Evolutionary conservation across 1,284 basidiomycete species (phyloP), one percentile per base, ranked within the genome.

Genomic region (Megacollybia platyphylla): DNA sequence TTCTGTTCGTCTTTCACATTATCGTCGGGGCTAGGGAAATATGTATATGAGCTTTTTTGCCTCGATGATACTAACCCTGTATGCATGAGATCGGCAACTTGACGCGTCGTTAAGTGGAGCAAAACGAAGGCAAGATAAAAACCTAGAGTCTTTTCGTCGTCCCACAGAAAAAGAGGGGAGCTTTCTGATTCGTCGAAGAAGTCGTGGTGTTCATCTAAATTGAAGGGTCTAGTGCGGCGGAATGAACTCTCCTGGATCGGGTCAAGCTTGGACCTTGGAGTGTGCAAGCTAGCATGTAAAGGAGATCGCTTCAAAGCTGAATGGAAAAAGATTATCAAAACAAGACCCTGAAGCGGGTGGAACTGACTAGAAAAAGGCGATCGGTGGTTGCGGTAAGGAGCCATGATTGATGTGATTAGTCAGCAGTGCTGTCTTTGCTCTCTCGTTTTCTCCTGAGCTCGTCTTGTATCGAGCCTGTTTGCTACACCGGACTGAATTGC

Each of bases 1-100:
- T 65, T 58, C 41, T 67, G 61, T 28, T 64, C 48, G 26, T 48
- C 46, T 15, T 44, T 46, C n/a, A 44, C 43, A 37, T 52, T 46
- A 15, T 45, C 39, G 11, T 41, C 31, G n/a, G 42, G 9, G 27
- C 11, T 34, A 32, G 35, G 34, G 35, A 5, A 15, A 10, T 9
- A 9, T 26, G 17, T 26, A 36, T 31, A 20, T 13, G 39, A 26
- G 40, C 39, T 36, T 7, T 24, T 27, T 43, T 18, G 28, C 1
- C 28, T 39, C n/a, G 27, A 27, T 10, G 15, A 15, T 18, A n/a
- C 13, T 36, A 29, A 42, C 41, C 39, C 34, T 10, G 40, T 39
- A 4, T 51, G 42, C 28, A 49, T 42, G 13, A 51, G 43, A 36
- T 51, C 50, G 2, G 42, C 45, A 6, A 51, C 44, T 24, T 24